phyloP scores from a whole-genome alignment of 306 rosid genomes.

The Vicia villosa region DNA sequence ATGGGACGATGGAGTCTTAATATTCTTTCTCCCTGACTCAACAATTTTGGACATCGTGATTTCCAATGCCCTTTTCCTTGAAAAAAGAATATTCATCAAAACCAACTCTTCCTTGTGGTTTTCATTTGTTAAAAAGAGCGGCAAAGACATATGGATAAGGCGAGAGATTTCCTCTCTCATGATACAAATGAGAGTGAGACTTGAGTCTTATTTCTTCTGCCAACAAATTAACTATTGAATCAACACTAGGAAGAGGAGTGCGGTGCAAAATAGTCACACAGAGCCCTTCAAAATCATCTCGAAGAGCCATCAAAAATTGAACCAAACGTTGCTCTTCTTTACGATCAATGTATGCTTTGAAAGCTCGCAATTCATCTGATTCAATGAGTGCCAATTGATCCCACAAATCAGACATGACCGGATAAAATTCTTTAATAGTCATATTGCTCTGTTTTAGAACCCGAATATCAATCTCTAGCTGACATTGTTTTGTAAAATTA shows the following conservation, averaged over 20 bases:
- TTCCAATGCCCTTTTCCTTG: background rate
- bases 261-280: background rate
- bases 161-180: background rate
- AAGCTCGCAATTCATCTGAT: background rate
- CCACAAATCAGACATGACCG: background rate
- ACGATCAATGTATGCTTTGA: background rate
- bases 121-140: background rate
- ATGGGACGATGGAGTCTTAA: too few species aligned
- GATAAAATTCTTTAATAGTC: background rate
- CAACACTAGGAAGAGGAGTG: background rate
- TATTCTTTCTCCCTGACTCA: too few species aligned
- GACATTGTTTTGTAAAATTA: too few species aligned
- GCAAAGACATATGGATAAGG: background rate
- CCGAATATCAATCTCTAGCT: too few species aligned
- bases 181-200: background rate
- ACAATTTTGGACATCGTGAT: too few species aligned
- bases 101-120: background rate
- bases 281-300: background rate
- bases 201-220: background rate
- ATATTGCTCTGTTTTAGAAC: background rate
- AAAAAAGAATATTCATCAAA: background rate
- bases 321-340: background rate
- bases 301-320: background rate
- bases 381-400: background rate
- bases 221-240: background rate